Evolutionary conservation across 2,329 filamentous ascomycete genomes (phyloP), one percentile per base, ranked within the genome.

Genomic region (Simplicillium sp.): DNA sequence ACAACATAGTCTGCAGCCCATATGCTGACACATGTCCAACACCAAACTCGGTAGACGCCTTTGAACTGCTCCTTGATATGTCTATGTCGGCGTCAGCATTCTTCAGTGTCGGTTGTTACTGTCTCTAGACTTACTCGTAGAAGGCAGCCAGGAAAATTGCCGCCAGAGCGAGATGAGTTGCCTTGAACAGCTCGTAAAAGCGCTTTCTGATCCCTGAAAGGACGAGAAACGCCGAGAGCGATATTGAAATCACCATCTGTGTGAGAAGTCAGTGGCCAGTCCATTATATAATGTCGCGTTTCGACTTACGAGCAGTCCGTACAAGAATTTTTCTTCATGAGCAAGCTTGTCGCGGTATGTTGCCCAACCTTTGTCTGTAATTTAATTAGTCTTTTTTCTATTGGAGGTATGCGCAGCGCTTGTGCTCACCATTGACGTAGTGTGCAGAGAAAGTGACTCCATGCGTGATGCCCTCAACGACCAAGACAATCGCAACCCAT

Each of bases 381-480:
- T 25, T 25, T 25, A 5, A 25, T 25, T 25, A 45, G 46, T 34
- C 37, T 39, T 9, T 25, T 25, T 25, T 25, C 6, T 6, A 5
- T 25, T 25, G 9, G 6, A 25, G 9, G 20, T 6, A 25, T 25
- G 9, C 9, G 20, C 6, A 25, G 9, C 9, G 20, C 9, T 25
- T 6, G 20, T 25, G 20, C 46, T 25, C 20, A 25, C 20, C 43
- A 28, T 45, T 38, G 34, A 40, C 43, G 14, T 50, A 46, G 32
- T 16, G 50, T n/a, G 47, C 45, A 1, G 49, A 50, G 28, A 51
- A 50, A 3, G 42, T 42, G 12, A 46, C 13, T 7, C 45, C 49
- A 52, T 84, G 80, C 0, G 75, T 56, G 6, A 80, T 60, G 11
- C 73, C 76, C 47, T 80, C 66, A 1, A 78, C 43, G 0, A 75